Base-by-base conservation (phyloP, 192 early-diverging fungal genomes). In the Coemansia sp. region DNA sequence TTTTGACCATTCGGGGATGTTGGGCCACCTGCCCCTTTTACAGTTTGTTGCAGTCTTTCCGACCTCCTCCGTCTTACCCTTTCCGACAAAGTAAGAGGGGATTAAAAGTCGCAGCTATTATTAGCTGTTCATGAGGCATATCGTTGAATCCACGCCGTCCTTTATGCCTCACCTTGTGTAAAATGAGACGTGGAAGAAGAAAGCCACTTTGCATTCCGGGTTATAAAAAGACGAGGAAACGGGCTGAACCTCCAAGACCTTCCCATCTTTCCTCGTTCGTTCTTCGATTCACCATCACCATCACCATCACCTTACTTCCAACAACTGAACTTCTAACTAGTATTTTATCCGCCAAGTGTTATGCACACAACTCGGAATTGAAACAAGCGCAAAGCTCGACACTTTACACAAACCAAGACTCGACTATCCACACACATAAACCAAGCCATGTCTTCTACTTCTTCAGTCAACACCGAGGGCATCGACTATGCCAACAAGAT, bases 401-500 rank as follows among this genome's bases (percentile, higher is more conserved):
- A 42, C 41, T n/a, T n/a, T n/a, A 44, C 15, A 20, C 42, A 44
- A 3, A 34, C 33, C 33, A 34, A 34, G 33, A 34, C 33, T 34
- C 33, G 3, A 3, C 9, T 34, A 3, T 34, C 33, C 47, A 40
- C 9, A 23, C 42, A 64, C n/a, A 34, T 31, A 28, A 33, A 23
- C 25, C 6, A 53, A 48, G 45, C 45, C 40, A 76, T 76, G 74
- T 60, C 74, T 61, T 23, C 66, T 40, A 57, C 52, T 30, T 29
- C 52, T n/a, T 19, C 42, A 19, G 41, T 67, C 37, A 55, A 70
- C 19, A 76, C 74, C 25, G 75, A 78, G 34, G 75, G 75, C 62
- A 78, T 78, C 55, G 67, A 78, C 41, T 79, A 55, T 59, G 66
- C 61, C 54, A 52, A 15, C 80, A 82, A 89, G 64, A 88, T 96